phyloP scores from a whole-genome alignment of 495 filamentous ascomycete species.

The Xylaria palmicola region DNA sequence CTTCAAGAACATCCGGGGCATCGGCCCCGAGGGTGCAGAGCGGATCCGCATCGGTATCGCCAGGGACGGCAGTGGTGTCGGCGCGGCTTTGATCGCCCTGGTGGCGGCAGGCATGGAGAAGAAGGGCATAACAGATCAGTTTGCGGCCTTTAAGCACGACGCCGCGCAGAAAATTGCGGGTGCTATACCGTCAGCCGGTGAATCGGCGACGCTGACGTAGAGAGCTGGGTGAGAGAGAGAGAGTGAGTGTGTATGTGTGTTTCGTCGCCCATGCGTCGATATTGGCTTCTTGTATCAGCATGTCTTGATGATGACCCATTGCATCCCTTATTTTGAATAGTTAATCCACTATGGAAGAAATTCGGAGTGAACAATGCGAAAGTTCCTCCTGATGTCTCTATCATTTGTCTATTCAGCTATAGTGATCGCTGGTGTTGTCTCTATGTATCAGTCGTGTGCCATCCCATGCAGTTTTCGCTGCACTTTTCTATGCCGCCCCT shows the following conservation, averaged over 20 bases:
- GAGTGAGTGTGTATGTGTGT: conserved; percentile 1
- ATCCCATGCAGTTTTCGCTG: background rate
- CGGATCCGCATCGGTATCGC: conserved; percentile 87
- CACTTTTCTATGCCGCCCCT: background rate
- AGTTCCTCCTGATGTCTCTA: background rate
- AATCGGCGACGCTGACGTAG: conserved; percentile 28
- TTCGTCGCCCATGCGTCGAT: too few relatives aligned
- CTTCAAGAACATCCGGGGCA: conserved; percentile 64
- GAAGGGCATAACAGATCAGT: conserved; percentile 23
- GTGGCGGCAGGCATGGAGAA: conserved; percentile 58
- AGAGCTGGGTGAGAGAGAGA: too few relatives aligned
- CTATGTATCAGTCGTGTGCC: background rate
- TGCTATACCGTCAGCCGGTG: conserved; percentile 22
- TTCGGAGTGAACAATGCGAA: background rate
- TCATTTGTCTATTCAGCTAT: background rate
- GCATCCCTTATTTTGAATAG: conserved; percentile 21
- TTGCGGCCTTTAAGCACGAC: conserved; percentile 21
- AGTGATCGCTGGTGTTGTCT: background rate
- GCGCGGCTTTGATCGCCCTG: conserved; percentile 86
- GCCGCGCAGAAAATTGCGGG: conserved; percentile 17
- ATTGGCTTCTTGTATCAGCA: conserved; percentile 3
- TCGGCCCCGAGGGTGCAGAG: conserved; percentile 71
- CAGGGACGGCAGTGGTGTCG: conserved; percentile 90
- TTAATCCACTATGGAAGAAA: background rate
- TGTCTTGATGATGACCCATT: conserved; percentile 26